Percentiles rank a stretch among this genome's conserved stretches.
Evolutionary conservation across 768 basidiomycete species (phyloP).

Genomic region (Leccinum subgranulosum): DNA sequence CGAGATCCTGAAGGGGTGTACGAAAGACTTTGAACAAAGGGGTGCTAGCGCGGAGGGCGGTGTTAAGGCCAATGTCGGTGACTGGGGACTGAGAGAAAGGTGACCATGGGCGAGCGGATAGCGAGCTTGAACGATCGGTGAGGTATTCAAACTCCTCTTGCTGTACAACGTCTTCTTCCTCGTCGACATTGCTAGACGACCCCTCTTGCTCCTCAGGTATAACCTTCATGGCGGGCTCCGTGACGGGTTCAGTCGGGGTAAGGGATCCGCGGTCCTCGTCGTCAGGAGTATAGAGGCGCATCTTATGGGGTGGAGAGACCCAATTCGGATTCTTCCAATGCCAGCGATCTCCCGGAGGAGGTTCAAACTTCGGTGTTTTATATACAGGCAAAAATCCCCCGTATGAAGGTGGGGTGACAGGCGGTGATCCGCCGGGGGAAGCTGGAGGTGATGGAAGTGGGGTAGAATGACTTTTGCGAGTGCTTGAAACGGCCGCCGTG

Average conservation of each 20-base stretch:
- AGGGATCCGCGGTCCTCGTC: slow-evolving; percentile 24
- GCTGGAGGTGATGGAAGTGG: slow-evolving; percentile 27
- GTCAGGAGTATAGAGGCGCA: slow-evolving; percentile 22
- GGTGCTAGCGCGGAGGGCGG: slow-evolving; percentile 29
- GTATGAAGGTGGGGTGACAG: slow-evolving; percentile 11
- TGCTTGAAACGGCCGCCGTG: slow-evolving; percentile 12
- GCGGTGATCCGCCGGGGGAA: slow-evolving; percentile 26
- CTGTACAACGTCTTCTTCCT: slow-evolving; percentile 7
- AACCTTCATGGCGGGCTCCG: slow-evolving; percentile 13
- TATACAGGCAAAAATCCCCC: slow-evolving; percentile 15
- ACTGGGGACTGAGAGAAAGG: slow-evolving; percentile 24
- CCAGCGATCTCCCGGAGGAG: slow-evolving; percentile 30
- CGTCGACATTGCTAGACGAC: slow-evolving; percentile 5
- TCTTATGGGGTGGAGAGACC: slow-evolving; percentile 31
- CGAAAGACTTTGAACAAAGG: slow-evolving; percentile 34
- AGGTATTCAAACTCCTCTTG: slow-evolving; percentile 11
- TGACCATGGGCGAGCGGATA: slow-evolving; percentile 25
- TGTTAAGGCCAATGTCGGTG: slow-evolving; percentile 24
- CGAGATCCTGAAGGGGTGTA: slow-evolving; percentile 28
- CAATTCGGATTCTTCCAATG: slow-evolving; percentile 36
- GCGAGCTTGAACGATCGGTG: slow-evolving; percentile 17
- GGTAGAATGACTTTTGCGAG: slow-evolving; percentile 19
- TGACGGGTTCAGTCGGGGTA: slow-evolving; percentile 30
- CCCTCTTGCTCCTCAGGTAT: slow-evolving; percentile 13
- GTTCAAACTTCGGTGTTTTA: slow-evolving; percentile 20